Evolutionary conservation across 495 filamentous ascomycete species (phyloP).

Genomic region (Niebla homalea): DNA sequence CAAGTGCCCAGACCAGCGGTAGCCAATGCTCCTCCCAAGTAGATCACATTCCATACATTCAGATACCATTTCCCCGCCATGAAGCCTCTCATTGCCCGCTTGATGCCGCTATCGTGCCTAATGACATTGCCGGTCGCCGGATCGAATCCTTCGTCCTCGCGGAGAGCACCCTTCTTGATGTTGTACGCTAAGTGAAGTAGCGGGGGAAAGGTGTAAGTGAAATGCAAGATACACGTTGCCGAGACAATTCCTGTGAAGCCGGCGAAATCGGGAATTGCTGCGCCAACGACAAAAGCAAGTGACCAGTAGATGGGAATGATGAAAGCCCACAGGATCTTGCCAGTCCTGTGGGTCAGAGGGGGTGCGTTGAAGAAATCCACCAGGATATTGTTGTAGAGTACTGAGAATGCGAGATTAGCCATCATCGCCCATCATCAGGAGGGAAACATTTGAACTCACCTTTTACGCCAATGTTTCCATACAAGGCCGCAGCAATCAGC

Average conservation of each 20-base stretch:
- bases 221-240: slow-evolving; percentile 34
- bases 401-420: slow-evolving; percentile 28
- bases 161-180: slow-evolving; percentile 32
- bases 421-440: neutral
- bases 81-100: slow-evolving; percentile 30
- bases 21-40: slow-evolving; percentile 24
- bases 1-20: slow-evolving; percentile 28
- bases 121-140: slow-evolving; percentile 27
- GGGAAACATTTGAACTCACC: neutral
- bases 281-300: slow-evolving; percentile 37
- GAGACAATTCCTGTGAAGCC: slow-evolving; percentile 31
- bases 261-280: slow-evolving; percentile 37
- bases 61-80: slow-evolving; percentile 15
- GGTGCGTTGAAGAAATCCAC: slow-evolving; percentile 41
- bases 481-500: slow-evolving; percentile 43
- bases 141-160: slow-evolving; percentile 31
- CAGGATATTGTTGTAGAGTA: slow-evolving; percentile 46
- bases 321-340: slow-evolving; percentile 39
- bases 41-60: slow-evolving; percentile 30
- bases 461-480: slow-evolving; percentile 45
- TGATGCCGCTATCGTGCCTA: slow-evolving; percentile 20
- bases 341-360: slow-evolving; percentile 31
- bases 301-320: slow-evolving; percentile 46
- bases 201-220: slow-evolving; percentile 38
- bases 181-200: slow-evolving; percentile 32